Base-by-base conservation (phyloP, 352 stramenopile species). In the Hyaloperonospora arabidopsidis region DNA sequence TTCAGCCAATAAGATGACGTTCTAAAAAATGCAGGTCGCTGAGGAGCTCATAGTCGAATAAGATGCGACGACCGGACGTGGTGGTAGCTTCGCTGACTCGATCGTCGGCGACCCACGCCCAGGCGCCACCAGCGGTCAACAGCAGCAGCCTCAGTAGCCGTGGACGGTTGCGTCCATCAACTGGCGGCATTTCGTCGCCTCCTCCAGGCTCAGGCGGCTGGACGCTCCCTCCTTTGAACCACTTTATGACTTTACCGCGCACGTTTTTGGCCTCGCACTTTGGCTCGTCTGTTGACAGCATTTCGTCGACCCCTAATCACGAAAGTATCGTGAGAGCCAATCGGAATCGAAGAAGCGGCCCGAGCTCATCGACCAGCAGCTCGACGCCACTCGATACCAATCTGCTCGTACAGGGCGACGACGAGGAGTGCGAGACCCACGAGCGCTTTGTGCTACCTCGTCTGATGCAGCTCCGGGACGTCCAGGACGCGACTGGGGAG, bases 241-340 rank as follows among this genome's bases (percentile, higher is more conserved):
- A 72, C 15, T 68, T 69, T 18, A 68, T 72, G 60, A 66, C 45
- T 12, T 21, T 72, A 2, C 56, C 60, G 19, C 8, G 55, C n/a
- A 54, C 49, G 36, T 69, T 72, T 45, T 46, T 69, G 40, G 22
- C 60, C 22, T 41, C 59, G 1, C 54, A 48, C 23, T 59, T 65
- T 34, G 21, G 38, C 23, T 17, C 23, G 12, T 49, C 38, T 19
- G 17, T 29, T 3, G 46, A 49, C 14, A 63, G 29, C 48, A 61
- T 40, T 2, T 18, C 13, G 5, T 14, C 45, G 18, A 22, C 2
- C 39, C 40, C 1, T 32, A 57, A 29, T 28, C 54, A 15, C 18
- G 43, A 23, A 14, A 35, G 22, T 8, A 14, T 18, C 22, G 28
- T 17, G 3, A 25, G 17, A 15, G 8, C 39, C 7, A 51, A 21